phyloP scores from a whole-genome alignment of 805 yeast species.

The Ogataea wickerhamii region DNA sequence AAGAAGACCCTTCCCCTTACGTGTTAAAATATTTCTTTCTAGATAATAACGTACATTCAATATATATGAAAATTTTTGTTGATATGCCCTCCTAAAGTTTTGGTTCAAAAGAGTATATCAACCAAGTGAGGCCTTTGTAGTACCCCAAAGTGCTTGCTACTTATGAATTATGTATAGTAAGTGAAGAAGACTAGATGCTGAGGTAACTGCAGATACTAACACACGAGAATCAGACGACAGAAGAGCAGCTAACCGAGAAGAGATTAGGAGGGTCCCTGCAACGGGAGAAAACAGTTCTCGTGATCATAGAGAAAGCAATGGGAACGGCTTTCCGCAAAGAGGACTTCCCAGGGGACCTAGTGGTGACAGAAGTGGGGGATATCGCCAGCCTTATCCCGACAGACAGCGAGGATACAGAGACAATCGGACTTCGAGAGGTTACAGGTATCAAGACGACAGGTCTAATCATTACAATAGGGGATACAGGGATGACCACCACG shows the following conservation, averaged over 20 bases:
- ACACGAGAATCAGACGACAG: slow-evolving; percentile 18
- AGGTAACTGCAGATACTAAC: not conserved
- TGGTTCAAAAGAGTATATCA: no score
- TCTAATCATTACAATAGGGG: slow-evolving; percentile 6
- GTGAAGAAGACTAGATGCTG: not conserved
- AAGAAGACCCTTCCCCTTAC: not conserved
- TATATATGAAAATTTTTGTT: no score
- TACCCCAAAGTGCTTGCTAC: no score
- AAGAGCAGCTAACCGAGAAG: slow-evolving; percentile 23
- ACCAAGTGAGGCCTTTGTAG: no score
- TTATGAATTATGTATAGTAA: slow-evolving; percentile 8
- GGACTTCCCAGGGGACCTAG: slow-evolving; percentile 6
- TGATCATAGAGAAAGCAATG: not conserved
- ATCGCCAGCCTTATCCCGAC: not conserved
- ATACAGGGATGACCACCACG: slow-evolving; percentile 7
- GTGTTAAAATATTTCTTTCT: slow-evolving; percentile 1
- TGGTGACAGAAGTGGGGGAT: not conserved
- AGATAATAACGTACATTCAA: no score
- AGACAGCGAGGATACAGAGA: slow-evolving; percentile 1
- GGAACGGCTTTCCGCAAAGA: not conserved
- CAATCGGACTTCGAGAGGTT: slow-evolving; percentile 3
- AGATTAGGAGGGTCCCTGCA: slow-evolving; percentile 4
- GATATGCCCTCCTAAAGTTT: no score
- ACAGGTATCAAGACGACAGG: slow-evolving; percentile 3
- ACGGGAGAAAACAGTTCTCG: not conserved